Base-by-base conservation (phyloP, 495 filamentous ascomycete species). In the Emericellopsis terricola region DNA sequence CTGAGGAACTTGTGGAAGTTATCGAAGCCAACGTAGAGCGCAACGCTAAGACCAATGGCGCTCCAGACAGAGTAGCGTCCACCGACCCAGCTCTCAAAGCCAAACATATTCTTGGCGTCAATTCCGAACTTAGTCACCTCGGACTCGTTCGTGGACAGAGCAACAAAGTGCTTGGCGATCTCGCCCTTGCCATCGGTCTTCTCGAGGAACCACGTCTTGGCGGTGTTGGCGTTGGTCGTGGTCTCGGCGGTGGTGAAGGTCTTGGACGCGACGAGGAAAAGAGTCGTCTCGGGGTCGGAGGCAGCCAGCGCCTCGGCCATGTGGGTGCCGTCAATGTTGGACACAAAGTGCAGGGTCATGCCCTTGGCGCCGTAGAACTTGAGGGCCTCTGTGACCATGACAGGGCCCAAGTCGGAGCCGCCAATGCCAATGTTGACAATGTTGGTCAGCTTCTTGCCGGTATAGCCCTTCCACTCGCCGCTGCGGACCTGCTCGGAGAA, bases 231-330 rank as follows among this genome's bases (percentile, higher is more conserved):
- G 55, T 97, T 97, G 34, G 89, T 94, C 24, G 64, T 77, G 31
- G 89, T 97, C 69, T 97, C 89, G 31, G 89, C 89, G 5, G 89
- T 97, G 38, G 89, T 97, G 66, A 97, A 97, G 36, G 89, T 97
- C 73, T 97, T 97, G 55, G 87, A 94, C 32, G 89, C 89, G 48
- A 97, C 71, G 44, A 96, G 66, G 77, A 96, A 97, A 35, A 97
- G 74, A 19, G 87, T 94, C 29, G 91, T 94, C 62, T 97, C 89
- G 13, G 89, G 85, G 54, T 97, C 70, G 1, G 85, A 87, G 53
- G 74, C 50, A 50, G 75, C 76, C 13, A 96, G 71, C 31, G 89
- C 91, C 62, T 97, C 89, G 30, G 85, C 81, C 49, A 96, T 81
- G 61, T 97, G 89, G 33, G 89, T 96, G 42, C 89, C 89, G 52